These are phyloP conservation scores for Zymoseptoria tritici DNA, from an alignment of 2,329 filamentous ascomycete genomes.

Conservation along the genomic window DNA sequence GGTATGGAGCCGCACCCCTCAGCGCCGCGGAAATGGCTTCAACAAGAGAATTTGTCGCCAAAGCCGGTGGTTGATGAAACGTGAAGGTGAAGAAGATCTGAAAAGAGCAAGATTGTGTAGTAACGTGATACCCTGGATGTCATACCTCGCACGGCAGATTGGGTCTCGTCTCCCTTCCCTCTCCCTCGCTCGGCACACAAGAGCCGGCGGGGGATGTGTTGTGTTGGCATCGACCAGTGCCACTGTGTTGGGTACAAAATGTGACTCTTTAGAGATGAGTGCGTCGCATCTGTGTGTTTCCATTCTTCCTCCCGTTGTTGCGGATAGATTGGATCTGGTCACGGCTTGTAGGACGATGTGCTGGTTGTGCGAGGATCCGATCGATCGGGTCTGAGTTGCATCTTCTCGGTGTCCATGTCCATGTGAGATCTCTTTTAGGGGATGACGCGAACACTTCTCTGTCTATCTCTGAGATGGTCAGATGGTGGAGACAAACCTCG, in stretches of 20 bases:
- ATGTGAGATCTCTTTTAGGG: neutral
- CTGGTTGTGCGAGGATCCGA: neutral
- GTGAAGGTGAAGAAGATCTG: neutral
- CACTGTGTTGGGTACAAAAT: neutral
- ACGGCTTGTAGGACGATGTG: neutral
- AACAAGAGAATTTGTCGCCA: constrained; percentile 20
- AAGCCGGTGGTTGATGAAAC: constrained; percentile 4
- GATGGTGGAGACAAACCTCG: no score
- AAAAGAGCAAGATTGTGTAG: neutral
- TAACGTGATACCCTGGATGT: neutral
- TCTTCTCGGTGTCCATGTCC: neutral
- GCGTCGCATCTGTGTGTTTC: neutral
- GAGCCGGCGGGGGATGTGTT: neutral
- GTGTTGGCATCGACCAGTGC: neutral
- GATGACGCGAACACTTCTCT: neutral
- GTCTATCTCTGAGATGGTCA: neutral
- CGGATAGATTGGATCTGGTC: neutral
- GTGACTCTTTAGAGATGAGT: neutral
- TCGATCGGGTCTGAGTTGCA: neutral
- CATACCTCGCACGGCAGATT: neutral
- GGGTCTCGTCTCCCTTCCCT: neutral
- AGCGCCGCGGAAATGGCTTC: constrained; percentile 21
- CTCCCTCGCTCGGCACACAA: neutral
- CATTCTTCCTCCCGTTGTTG: neutral
- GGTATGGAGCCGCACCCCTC: constrained; percentile 29